phyloP scores from a whole-genome alignment of 441 rosid species.

The Isatis lusitanica region DNA sequence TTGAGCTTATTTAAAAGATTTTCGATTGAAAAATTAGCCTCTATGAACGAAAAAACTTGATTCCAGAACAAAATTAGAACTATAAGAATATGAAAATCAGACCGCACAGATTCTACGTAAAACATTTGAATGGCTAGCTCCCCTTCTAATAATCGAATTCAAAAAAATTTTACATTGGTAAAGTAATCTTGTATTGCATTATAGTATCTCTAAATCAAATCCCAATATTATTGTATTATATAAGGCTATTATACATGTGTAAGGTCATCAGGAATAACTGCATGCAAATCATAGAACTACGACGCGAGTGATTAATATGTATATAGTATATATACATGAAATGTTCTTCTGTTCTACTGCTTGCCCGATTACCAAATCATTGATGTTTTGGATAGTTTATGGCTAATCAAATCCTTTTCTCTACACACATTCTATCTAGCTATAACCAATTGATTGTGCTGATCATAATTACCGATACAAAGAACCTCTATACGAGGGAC shows the following conservation, averaged over 20 bases:
- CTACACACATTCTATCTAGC: slow-evolving; percentile 14
- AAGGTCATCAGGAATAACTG: not conserved
- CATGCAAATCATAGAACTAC: not conserved
- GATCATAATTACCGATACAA: slow-evolving; percentile 56
- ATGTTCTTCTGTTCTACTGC: not conserved
- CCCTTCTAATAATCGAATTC: not conserved
- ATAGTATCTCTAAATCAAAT: not conserved
- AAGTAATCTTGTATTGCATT: not conserved
- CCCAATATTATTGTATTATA: not conserved
- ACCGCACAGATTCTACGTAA: not conserved
- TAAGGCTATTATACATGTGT: slow-evolving; percentile 16
- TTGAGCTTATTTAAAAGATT: not conserved
- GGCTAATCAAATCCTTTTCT: not conserved
- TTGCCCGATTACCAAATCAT: not conserved
- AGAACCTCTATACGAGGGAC: slow-evolving; percentile 73
- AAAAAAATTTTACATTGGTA: not conserved
- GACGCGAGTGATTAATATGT: not conserved
- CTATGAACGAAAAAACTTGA: not conserved
- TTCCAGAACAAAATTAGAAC: not conserved
- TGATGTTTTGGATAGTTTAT: not conserved
- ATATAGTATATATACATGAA: slow-evolving; percentile 1
- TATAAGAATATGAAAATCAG: not conserved
- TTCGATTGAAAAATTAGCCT: not conserved
- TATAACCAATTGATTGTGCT: slow-evolving; percentile 9
- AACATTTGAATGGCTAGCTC: not conserved